Percentiles rank a stretch among this genome's conserved stretches.
phyloP scores from a whole-genome alignment of 371 early-diverging fungal species.

The Mortierella sp. region DNA sequence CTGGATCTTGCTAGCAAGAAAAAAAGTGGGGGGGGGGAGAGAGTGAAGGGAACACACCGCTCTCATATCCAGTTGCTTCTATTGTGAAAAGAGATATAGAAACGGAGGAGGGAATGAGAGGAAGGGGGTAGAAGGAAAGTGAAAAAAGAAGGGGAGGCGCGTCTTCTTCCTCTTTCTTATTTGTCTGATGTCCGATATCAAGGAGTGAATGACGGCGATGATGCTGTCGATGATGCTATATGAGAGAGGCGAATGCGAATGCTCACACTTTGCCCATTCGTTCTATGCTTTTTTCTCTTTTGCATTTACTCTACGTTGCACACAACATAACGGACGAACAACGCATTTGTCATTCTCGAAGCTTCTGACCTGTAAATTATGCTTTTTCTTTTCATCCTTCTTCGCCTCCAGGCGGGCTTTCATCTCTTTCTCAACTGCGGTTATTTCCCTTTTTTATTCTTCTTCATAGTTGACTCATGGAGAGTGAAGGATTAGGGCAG shows the following conservation, averaged over 20 bases:
- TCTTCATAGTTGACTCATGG: background rate
- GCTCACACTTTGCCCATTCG: background rate
- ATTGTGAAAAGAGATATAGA: background rate
- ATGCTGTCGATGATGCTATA: background rate
- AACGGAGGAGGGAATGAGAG: background rate
- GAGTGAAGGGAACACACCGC: background rate
- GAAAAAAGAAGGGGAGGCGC: background rate
- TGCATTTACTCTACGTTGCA: background rate
- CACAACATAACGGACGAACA: background rate
- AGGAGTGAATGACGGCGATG: conserved; percentile 10
- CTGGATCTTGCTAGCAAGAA: background rate
- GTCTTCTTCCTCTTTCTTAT: background rate
- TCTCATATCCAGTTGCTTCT: background rate
- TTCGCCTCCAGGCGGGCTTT: background rate
- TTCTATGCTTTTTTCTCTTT: conserved; percentile 1
- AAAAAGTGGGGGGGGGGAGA: background rate
- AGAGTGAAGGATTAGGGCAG: background rate
- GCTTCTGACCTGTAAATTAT: conserved; percentile 8
- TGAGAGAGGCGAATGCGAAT: background rate
- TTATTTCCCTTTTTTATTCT: background rate
- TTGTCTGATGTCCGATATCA: background rate
- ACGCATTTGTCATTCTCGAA: conserved; percentile 10
- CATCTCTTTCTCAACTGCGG: background rate
- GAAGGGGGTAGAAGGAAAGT: background rate
- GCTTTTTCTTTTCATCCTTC: background rate